phyloP scores from a whole-genome alignment of 2,329 filamentous ascomycete species.

The Aspergillus clavatus region DNA sequence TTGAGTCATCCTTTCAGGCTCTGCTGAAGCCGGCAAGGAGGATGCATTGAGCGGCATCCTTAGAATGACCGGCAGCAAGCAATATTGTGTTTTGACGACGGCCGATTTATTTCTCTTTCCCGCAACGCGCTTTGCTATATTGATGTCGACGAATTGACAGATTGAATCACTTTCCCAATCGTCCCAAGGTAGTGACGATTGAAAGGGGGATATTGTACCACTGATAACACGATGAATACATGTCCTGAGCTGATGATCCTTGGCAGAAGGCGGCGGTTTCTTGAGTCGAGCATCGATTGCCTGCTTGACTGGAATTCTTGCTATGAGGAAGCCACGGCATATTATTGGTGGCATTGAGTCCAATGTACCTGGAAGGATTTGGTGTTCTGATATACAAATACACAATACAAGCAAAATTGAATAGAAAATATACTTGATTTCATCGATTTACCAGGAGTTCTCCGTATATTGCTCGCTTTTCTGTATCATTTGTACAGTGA shows the following conservation, averaged over 20 bases:
- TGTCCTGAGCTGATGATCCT: neutral
- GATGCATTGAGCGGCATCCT: constrained; percentile 23
- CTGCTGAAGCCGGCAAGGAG: constrained; percentile 44
- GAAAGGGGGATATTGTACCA: neutral
- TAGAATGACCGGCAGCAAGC: neutral
- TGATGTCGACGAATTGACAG: too few relatives aligned
- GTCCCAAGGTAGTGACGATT: too few relatives aligned
- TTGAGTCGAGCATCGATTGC: neutral
- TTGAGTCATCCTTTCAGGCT: constrained; percentile 59
- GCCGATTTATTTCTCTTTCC: too few relatives aligned
- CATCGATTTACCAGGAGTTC: neutral
- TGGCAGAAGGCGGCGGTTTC: neutral
- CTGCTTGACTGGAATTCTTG: neutral
- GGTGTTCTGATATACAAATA: constrained; percentile 6
- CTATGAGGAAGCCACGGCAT: neutral
- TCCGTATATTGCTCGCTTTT: neutral
- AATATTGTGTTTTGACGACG: constrained; percentile 8
- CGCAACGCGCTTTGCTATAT: too few relatives aligned
- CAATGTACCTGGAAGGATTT: constrained; percentile 6
- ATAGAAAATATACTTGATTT: constrained; percentile 8
- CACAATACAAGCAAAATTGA: constrained; percentile 9
- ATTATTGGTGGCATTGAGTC: neutral
- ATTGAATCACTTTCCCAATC: too few relatives aligned
- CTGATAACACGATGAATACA: neutral
- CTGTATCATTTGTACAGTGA: neutral